phyloP scores from a whole-genome alignment of 2,329 filamentous ascomycete genomes.

The Colletotrichum spaethianum region DNA sequence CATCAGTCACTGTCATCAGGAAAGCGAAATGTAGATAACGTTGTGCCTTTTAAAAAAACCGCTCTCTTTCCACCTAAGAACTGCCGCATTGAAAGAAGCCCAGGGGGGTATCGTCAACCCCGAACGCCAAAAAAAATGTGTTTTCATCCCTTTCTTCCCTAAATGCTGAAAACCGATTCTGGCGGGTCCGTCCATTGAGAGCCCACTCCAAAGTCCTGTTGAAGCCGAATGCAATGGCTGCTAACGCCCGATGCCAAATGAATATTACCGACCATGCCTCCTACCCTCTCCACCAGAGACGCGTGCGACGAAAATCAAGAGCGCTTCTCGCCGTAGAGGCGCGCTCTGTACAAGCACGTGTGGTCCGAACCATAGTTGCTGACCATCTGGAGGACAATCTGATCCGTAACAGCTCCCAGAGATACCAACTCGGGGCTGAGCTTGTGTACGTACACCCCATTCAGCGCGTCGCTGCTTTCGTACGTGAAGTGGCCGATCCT shows the following conservation, averaged over 20 bases:
- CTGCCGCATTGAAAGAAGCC: conserved; percentile 22
- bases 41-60: conserved; percentile 17
- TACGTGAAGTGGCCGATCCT: conserved; percentile 72
- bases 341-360: conserved; percentile 77
- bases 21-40: conserved; percentile 4
- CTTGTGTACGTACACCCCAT: conserved; percentile 66
- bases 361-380: conserved; percentile 74
- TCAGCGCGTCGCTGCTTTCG: conserved; percentile 58
- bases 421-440: conserved; percentile 65
- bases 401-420: conserved; percentile 63
- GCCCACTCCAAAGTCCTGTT: background rate
- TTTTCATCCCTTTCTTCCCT: conserved; percentile 15
- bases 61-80: conserved; percentile 17
- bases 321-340: conserved; percentile 65
- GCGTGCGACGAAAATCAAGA: conserved; percentile 17
- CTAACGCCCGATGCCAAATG: conserved; percentile 8
- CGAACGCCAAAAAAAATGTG: conserved; percentile 32
- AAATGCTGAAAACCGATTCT: conserved; percentile 24
- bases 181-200: background rate
- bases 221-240: background rate
- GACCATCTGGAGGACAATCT: conserved; percentile 68
- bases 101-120: conserved; percentile 41
- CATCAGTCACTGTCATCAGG: background rate
- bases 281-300: too few species aligned
- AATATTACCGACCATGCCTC: background rate